These are phyloP conservation scores for Penicillium daleae DNA, from an alignment of 495 filamentous ascomycete species.

Conservation along the genomic window DNA sequence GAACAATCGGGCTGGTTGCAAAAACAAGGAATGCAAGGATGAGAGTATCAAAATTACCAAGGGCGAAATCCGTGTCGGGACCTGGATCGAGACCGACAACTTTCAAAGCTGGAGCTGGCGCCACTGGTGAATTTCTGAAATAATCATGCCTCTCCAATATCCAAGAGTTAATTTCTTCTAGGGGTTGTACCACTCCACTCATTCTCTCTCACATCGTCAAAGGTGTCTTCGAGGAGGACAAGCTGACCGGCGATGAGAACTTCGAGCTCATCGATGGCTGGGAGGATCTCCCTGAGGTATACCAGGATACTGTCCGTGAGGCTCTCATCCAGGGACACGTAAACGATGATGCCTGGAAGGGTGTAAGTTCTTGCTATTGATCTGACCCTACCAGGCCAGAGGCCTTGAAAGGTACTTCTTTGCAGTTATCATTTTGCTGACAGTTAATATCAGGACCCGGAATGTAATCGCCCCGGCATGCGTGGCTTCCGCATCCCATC, in stretches of 20 bases:
- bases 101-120: constrained; percentile 65
- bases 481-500: constrained; percentile 57
- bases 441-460: constrained; percentile 56
- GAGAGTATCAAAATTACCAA: constrained; percentile 70
- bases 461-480: constrained; percentile 68
- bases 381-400: background rate
- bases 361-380: constrained; percentile 54
- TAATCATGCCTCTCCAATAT: background rate
- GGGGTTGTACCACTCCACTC: constrained; percentile 79
- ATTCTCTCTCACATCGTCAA: constrained; percentile 61
- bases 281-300: constrained; percentile 66
- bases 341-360: constrained; percentile 75
- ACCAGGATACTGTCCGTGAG: constrained; percentile 63
- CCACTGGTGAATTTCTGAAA: constrained; percentile 68
- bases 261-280: constrained; percentile 65
- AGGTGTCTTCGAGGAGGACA: constrained; percentile 30
- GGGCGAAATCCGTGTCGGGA: constrained; percentile 72
- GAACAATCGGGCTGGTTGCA: constrained; percentile 67
- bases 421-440: background rate
- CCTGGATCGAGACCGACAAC: constrained; percentile 59
- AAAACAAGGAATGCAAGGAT: constrained; percentile 68
- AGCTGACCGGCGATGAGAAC: constrained; percentile 32
- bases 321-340: constrained; percentile 73
- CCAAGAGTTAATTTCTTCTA: constrained; percentile 33
- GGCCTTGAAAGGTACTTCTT: background rate